Base-by-base conservation (phyloP, 768 basidiomycete species). In the Crucibulum laeve region DNA sequence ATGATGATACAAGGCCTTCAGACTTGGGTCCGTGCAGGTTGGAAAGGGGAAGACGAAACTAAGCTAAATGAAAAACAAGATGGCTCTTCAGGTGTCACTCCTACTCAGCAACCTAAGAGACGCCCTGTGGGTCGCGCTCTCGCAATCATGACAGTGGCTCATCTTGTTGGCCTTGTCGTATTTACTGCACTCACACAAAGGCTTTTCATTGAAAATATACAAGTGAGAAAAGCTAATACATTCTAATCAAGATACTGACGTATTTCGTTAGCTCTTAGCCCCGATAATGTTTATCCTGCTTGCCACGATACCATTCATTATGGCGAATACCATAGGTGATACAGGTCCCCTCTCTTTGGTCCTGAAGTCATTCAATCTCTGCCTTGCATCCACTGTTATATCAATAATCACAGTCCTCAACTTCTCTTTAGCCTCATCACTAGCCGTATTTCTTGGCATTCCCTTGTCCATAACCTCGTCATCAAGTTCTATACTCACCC, bases 371-470 rank as follows among this genome's bases (percentile, higher is more conserved):
- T 68, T 91, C 47, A 87, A 86, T 53, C 77, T 94, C 21, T 89
- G 93, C 60, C 63, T 88, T 36, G 79, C 90, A 18, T 95, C 95
- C 3, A 86, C 88, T 1, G 75, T 92, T 39, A 86, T 96, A 49
- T 92, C 77, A 10, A 80, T 90, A 26, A 82, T 82, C 22, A 85
- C 91, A 13, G 83, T 96, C 46, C 80, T 96, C 59, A 96, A 97
- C 62, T 95, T 95, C 64, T 91, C 90, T 5, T 81, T 97, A 15
- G 89, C 94, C 0, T 80, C 84, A 17, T 58, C 73, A 17, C 71
- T 95, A 14, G 79, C 87, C 0, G 58, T 86, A 21, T 53, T 78
- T 6, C 71, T 91, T 14, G 80, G 82, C 5, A 32, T 84, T 7
- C 86, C 90, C 1, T 71, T 91, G n/a, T 63, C 77, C 18, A 44